Evolutionary conservation across 768 basidiomycete genomes (phyloP), one percentile per base, ranked within the genome.

Genomic region (Suillus decipiens): DNA sequence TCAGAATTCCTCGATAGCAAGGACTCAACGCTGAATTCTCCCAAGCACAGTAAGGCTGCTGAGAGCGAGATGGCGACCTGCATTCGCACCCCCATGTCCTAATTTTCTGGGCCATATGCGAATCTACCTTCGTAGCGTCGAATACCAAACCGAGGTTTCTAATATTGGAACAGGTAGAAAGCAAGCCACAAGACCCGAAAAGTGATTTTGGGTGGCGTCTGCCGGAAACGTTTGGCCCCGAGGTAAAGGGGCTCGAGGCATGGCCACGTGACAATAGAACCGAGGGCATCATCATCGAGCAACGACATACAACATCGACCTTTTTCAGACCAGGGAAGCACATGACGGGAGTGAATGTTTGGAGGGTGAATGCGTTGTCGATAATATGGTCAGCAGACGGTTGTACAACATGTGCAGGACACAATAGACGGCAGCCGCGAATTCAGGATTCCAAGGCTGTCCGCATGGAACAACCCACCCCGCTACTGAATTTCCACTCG

Each of bases 91-190:
- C 19, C 53, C n/a, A 36, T 12, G 19, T 22, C 34, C 33, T n/a
- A 14, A 28, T 50, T 14, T 50, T n/a, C 24, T 50, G 24, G 17
- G 15, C 48, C 4, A 24, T 28, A 31, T 1, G 4, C 28, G 12
- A 36, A 54, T 15, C 34, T 37, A 36, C 6, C 54, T 55, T 36
- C 7, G n/a, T 55, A n/a, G 54, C n/a, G 12, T 55, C 54, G n/a
- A 55, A 55, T 15, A 55, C 22, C n/a, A 55, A 34, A 55, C 54
- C 54, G n/a, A 55, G 54, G 5, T 36, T 22, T 19, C 34, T 55
- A 34, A 55, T 34, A 55, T 24, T 36, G 54, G 34, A 12, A 22
- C 54, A 55, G 11, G 54, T 12, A 3, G 54, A 36, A 9, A 55
- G 12, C 15, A 55, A 36, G 34, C 3, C n/a, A 54, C n/a, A 9